Evolutionary conservation across 805 yeast species (phyloP), one percentile per base, ranked within the genome.

Genomic region (Hanseniaspora thailandica): DNA sequence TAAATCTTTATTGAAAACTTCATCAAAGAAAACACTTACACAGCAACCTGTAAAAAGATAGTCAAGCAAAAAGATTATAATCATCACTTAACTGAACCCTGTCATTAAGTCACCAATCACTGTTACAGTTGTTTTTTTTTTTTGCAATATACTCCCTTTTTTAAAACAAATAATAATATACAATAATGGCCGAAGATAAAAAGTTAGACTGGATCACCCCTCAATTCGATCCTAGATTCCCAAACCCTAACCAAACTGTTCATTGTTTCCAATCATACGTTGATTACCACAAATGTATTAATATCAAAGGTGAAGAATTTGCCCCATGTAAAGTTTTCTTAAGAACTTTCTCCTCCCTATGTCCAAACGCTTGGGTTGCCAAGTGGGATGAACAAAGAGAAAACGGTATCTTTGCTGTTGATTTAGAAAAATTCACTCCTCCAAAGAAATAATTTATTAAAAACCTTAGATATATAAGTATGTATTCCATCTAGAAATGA

Each of bases 191-290:
- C 28, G 54, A 50, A 41, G 54, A 50, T 35, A 33, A 50, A 17
- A 50, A 50, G 43, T 43, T 54, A 34, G 56, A 54, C 62, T 68
- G 78, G 61, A 77, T 72, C 63, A 81, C 84, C 55, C 82, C 80
- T 66, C 84, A 84, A 57, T 84, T 84, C 75, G 95, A 86, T 71
- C 84, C 95, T 66, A 83, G 96, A 72, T 89, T 89, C 81, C 97
- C 98, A 62, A 81, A 87, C 77, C 89, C 82, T 72, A 90, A 90
- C 81, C 98, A 90, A 75, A 86, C 97, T 65, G 88, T 84, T 76
- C 96, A 90, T 78, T 93, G 97, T 78, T 94, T 90, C 82, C 97
- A 90, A 76, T 78, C 90, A 63, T 93, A 90, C 76, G 87, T 93
- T 66, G 98, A 93, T 73, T 93, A 90, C 81, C 93, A 85, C 83